Evolutionary conservation across 768 basidiomycete genomes (phyloP), one percentile per base, ranked within the genome.

Genomic region (Clavulina sp.): DNA sequence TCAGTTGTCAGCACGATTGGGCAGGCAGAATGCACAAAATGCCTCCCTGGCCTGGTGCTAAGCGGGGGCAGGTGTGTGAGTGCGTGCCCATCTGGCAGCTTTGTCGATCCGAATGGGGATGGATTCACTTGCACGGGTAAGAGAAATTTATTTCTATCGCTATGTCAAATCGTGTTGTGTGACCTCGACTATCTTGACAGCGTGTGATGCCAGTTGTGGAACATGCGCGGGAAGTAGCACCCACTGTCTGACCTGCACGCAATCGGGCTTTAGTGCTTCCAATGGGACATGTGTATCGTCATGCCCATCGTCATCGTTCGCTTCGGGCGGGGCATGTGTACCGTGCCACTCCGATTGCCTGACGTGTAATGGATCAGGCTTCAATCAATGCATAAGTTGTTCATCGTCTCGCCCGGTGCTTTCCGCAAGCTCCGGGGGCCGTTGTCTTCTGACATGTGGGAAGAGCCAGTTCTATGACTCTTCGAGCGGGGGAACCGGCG

Each of bases 321-420:
- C 70, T 49, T 73, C 81, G 7, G 71, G 76, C 29, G 75, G 77
- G 23, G 65, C 74, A 26, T 92, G 88, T 66, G 60, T 77, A 51
- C 58, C 78, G 4, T 93, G 89, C 63, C 87, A 92, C 54, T 77
- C 85, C 0, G 89, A 92, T 61, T 93, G 88, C 60, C 76, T 75
- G 16, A 78, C 81, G 1, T 93, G 89, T 64, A 76, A 77, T 23
- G 86, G 85, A n/a, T 59, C 73, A 21, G 74, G 77, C 0, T 85
- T 85, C 66, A 77, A 76, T 60, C 80, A 88, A 61, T 93, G 88
- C 64, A 71, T 77, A 5, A 74, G 74, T 46, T 91, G 87, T 60
- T 70, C 77, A 30, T 59, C 77, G 26, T 65, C 69, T 21, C 74
- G 78, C 0, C 87, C 85, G 0, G 83, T 88, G 34, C 75, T 80